phyloP scores from a whole-genome alignment of 2,329 filamentous ascomycete species.

The Xylariaceae sp. region DNA sequence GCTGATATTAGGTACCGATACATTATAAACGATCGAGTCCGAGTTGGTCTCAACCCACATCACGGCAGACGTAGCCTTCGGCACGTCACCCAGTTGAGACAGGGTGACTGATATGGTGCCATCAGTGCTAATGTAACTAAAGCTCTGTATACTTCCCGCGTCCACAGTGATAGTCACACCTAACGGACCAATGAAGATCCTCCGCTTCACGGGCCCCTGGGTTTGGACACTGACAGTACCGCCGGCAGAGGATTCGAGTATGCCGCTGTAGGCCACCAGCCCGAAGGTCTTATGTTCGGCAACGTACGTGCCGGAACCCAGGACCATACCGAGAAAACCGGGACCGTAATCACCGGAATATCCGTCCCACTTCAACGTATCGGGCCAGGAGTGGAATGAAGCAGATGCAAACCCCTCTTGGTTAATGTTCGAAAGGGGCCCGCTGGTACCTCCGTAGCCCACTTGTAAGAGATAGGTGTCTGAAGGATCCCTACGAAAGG shows the following conservation, averaged over 20 bases:
- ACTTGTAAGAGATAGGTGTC: slow-evolving; percentile 55
- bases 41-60: slow-evolving; percentile 42
- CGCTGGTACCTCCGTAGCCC: slow-evolving; percentile 57
- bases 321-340: slow-evolving; percentile 53
- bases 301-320: slow-evolving; percentile 55
- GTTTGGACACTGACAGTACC: slow-evolving; percentile 42
- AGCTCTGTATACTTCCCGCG: slow-evolving; percentile 45
- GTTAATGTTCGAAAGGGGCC: slow-evolving; percentile 58
- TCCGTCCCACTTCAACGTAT: slow-evolving; percentile 58
- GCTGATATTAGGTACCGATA: slow-evolving; percentile 25
- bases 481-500: slow-evolving; percentile 50
- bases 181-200: slow-evolving; percentile 51
- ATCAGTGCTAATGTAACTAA: slow-evolving; percentile 38
- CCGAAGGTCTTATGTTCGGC: slow-evolving; percentile 48
- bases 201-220: slow-evolving; percentile 49
- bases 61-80: slow-evolving; percentile 34
- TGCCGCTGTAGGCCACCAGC: slow-evolving; percentile 53
- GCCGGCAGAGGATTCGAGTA: slow-evolving; percentile 32
- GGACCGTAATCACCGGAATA: slow-evolving; percentile 62
- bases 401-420: slow-evolving; percentile 56
- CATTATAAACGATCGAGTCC: slow-evolving; percentile 27
- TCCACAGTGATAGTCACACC: slow-evolving; percentile 46
- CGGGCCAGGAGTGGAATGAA: slow-evolving; percentile 60
- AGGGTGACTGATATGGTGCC: slow-evolving; percentile 36
- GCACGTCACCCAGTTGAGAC: slow-evolving; percentile 34